A percentile compares a stretch with the other conserved stretches of the same genome.
phyloP scores from a whole-genome alignment of 108 stramenopile species.

The Cyclotella choctawhatcheeana region DNA sequence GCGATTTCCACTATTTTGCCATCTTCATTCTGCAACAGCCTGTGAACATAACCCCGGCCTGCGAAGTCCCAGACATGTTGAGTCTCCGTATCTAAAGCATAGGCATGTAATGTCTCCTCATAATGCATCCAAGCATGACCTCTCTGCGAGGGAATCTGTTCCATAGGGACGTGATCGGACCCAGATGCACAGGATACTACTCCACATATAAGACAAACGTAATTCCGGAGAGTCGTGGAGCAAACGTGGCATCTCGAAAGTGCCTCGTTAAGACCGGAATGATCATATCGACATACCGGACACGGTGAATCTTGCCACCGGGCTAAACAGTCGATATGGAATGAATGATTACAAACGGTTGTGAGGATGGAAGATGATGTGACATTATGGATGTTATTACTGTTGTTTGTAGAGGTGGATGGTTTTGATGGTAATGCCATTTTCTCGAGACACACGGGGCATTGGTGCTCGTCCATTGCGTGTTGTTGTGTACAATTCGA shows the following conservation, averaged over 20 bases:
- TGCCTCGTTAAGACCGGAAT: slow-evolving; percentile 86
- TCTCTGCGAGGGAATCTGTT: slow-evolving; percentile 33
- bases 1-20: slow-evolving; percentile 92
- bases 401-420: slow-evolving; percentile 7
- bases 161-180: no score
- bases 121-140: slow-evolving; percentile 89
- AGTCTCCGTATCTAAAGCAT: slow-evolving; percentile 93
- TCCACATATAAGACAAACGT: slow-evolving; percentile 88
- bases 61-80: slow-evolving; percentile 96
- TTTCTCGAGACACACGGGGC: slow-evolving; percentile 91
- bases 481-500: neutral
- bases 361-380: slow-evolving; percentile 71
- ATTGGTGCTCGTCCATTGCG: slow-evolving; percentile 59
- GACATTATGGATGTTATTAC: slow-evolving; percentile 4
- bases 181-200: slow-evolving; percentile 78
- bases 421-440: slow-evolving; percentile 50
- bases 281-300: slow-evolving; percentile 93
- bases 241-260: slow-evolving; percentile 82
- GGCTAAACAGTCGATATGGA: slow-evolving; percentile 88
- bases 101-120: slow-evolving; percentile 91
- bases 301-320: slow-evolving; percentile 90
- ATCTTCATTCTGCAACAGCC: slow-evolving; percentile 91
- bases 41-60: slow-evolving; percentile 95
- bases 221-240: slow-evolving; percentile 69
- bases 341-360: slow-evolving; percentile 95